Base-by-base conservation (phyloP, 768 basidiomycete genomes). In the Amanita pseudoporphyria region DNA sequence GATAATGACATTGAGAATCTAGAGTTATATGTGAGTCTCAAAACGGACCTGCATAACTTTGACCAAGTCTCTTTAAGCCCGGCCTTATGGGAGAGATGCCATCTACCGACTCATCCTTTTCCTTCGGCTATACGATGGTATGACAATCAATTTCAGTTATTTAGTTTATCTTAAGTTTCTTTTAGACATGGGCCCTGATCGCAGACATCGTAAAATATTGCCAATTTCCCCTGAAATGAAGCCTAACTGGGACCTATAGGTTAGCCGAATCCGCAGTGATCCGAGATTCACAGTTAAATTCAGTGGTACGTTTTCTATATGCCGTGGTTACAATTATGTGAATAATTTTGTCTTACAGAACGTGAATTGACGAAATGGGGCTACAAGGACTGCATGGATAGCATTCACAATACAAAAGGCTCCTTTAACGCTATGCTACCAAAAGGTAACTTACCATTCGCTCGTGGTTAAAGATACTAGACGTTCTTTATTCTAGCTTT, bases 11-110 rank as follows among this genome's bases (percentile, higher is more conserved):
- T 68, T 38, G 62, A 69, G 47, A 62, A 63, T 22, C 54, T 71
- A 26, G 69, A 71, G 53, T 57, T 70, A 24, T 70, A 69, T 51
- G 60, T 64, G n/a, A 47, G 60, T 50, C 26, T 38, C 3, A 21
- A 26, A 19, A 9, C 1, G 18, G 10, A 10, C 9, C 10, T 38
- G 3, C 14, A 2, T 9, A 10, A 16, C n/a, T 30, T n/a, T 40
- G 4, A 6, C 37, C 9, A 31, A 35, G 9, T 26, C 12, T 19
- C 9, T 21, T 10, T 21, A 32, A 60, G 58, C 52, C 57, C 6
- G 59, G 59, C 16, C 49, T 60, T 1, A 50, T 52, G 30, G 55
- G 47, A 10, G 59, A 60, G 31, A 35, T 36, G 18, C 30, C 43
- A 10, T 47, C 52, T 18, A 31, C 38, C 9, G 54, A 50, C 13